phyloP scores from a whole-genome alignment of 202 grass and related monocot species.

The Bolboschoenoplectus hybrid region DNA sequence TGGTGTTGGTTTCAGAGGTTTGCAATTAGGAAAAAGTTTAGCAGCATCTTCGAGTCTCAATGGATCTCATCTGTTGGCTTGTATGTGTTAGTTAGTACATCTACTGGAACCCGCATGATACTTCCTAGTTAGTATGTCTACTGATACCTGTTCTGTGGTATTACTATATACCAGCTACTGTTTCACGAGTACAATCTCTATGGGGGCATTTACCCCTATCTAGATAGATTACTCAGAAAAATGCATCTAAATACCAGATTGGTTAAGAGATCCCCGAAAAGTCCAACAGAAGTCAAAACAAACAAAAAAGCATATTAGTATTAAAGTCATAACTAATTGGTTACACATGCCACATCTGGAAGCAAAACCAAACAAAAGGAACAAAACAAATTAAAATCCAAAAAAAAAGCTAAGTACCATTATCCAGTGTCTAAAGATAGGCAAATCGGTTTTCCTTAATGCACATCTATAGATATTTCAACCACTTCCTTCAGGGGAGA shows the following conservation, averaged over 20 bases:
- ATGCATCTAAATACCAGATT: not conserved
- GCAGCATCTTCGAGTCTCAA: not conserved
- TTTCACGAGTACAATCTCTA: not conserved
- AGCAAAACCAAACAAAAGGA: slow-evolving; percentile 11
- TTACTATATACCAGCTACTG: not conserved
- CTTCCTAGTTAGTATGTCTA: not conserved
- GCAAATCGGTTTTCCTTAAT: slow-evolving; percentile 51
- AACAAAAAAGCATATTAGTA: not conserved
- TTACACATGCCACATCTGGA: not conserved
- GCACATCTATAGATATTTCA: slow-evolving; percentile 75
- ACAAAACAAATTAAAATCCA: not conserved
- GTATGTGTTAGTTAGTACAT: not conserved
- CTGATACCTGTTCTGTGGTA: not conserved
- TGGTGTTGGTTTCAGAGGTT: not conserved
- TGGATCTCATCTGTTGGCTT: not conserved
- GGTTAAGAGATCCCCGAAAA: not conserved
- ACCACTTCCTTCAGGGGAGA: slow-evolving; percentile 67
- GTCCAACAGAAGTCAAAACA: not conserved
- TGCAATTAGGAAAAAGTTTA: not conserved
- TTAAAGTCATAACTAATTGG: not conserved
- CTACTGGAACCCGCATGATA: not conserved
- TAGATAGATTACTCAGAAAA: not conserved
- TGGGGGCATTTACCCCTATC: not conserved
- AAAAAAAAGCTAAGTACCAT: not conserved
- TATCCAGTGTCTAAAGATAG: not conserved